Base-by-base conservation (phyloP, 73 alveolate genomes). In the Stentor roeselii region DNA sequence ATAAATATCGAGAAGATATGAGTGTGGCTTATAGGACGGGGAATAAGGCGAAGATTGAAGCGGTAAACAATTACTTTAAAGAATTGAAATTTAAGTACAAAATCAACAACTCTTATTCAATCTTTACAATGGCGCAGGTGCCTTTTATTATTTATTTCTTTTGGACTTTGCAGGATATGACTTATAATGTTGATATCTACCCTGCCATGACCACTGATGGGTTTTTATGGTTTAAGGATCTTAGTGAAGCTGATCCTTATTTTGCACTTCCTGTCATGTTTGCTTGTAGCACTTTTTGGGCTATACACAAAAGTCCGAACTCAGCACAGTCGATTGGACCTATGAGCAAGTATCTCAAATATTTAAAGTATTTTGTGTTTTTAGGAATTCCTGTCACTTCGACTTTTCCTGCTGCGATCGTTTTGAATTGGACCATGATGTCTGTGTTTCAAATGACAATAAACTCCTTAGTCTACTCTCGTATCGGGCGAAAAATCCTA, bases 341-440 rank as follows among this genome's bases (percentile, higher is more conserved):
- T 3, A 78, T 59, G 37, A 89, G 88, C 3, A 86, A 78, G 41
- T 76, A 59, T 60, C 39, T 89, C 60, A 90, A 91, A 61, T 92
- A 90, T 75, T 75, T 94, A 82, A 90, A 85, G 50, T 76, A 90
- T 60, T 41, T 92, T 37, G 94, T 97, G 39, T 83, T 93, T 37
- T 39, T 92, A 30, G 78, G 97, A 14, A 86, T 94, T 30, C 97
- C 97, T 35, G 86, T 94, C 41, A 90, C 95, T 92, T 90, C 88
- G 86, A 90, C 93, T 36, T 93, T 94, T 90, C 98, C 98, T n/a
- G 91, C 96, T 35, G 95, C 97, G 3, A 84, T 94, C 50, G 94
- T 92, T 75, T 50, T 94, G 3, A 92, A 94, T 88, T 94, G 98
- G 97, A 86, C 88, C 60, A 78, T 91, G 3, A 78, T 93, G 27